phyloP scores from a whole-genome alignment of 2,329 filamentous ascomycete species.

The Hirsutella rhossiliensis region DNA sequence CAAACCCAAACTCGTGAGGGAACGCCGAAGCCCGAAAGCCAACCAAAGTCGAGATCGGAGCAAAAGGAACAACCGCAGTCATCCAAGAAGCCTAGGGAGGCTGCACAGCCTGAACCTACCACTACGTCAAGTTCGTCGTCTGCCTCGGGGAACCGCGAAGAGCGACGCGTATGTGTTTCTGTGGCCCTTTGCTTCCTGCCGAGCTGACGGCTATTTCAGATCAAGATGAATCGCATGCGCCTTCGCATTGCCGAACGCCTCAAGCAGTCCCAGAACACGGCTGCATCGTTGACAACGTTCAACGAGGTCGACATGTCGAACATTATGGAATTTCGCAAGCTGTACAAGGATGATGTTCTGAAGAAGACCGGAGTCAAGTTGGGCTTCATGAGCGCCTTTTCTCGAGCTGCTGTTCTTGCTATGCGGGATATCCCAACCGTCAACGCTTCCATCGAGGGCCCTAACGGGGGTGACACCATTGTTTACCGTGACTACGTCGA shows the following conservation, averaged over 20 bases:
- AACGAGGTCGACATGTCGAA: conserved; percentile 99
- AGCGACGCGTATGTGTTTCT: conserved; percentile 60
- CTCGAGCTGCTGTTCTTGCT: conserved; percentile 76
- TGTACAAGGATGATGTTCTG: conserved; percentile 91
- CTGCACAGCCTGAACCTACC: conserved; percentile 8
- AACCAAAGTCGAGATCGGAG: conserved; percentile 9
- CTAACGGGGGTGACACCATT: conserved; percentile 90
- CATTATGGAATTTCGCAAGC: conserved; percentile 91
- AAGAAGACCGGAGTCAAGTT: conserved; percentile 97
- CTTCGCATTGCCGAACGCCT: conserved; percentile 92
- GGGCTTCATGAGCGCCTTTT: conserved; percentile 99
- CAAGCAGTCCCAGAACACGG: conserved; percentile 98
- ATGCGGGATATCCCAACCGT: conserved; percentile 92
- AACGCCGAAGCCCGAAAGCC: conserved; percentile 7
- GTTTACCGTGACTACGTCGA: conserved; percentile 98
- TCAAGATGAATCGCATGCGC: conserved; percentile 99
- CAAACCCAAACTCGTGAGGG: background rate
- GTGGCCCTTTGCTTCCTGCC: background rate
- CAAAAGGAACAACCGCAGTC: conserved; percentile 14
- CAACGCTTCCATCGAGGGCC: conserved; percentile 94
- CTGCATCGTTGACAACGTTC: conserved; percentile 93
- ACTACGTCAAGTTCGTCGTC: conserved; percentile 11
- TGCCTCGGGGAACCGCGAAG: conserved; percentile 59
- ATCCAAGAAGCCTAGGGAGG: conserved; percentile 13
- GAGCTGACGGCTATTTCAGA: conserved; percentile 35